Base-by-base conservation (phyloP, 768 basidiomycete species). In the Boletus tylopilopsis region DNA sequence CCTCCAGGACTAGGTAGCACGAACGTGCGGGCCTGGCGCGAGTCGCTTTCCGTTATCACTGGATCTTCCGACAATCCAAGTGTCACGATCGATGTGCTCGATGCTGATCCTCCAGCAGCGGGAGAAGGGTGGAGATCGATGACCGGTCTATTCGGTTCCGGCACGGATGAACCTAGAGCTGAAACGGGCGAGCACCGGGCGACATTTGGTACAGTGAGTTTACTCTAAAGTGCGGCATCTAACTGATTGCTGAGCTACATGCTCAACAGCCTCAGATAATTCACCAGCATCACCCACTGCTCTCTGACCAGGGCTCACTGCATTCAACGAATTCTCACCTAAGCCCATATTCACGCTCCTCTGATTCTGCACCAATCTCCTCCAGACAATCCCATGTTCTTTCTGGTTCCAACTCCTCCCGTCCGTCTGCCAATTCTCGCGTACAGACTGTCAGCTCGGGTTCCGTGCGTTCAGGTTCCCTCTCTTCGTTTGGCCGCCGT, bases 51-150 rank as follows among this genome's bases (percentile, higher is more conserved):
- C 45, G 65, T 59, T n/a, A 61, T 67, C 33, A 64, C 65, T 18
- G 67, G 68, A 32, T 65, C 66, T 24, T 64, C 57, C 15, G 56
- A 66, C 33, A 67, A 54, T 2, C 68, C 60, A 7, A 57, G 64
- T 13, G 21, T 82, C 46, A 67, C 74, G 4, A 75, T 82, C 18
- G 84, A 88, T 59, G 61, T 86, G 6, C 68, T 87, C 15, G 87
- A 90, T 52, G 83, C 87, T 29, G 82, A 75, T 21, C 87, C 87
- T 8, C 87, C 87, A 3, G 61, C 62, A 47, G 80, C 86, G 22
- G 74, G 74, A 18, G 78, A 77, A 47, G 71, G 77, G 5, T 89
- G 87, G 87, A 72, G 79, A 50, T 71, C 71, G 11, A 69, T 87
- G 51, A 60, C 73, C 30, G 69, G 68, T 18, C 48, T 64, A 18